Conservation (phyloP, 225 moss, liverwort and hornwort species). For the Physcomitrium patens region DNA sequence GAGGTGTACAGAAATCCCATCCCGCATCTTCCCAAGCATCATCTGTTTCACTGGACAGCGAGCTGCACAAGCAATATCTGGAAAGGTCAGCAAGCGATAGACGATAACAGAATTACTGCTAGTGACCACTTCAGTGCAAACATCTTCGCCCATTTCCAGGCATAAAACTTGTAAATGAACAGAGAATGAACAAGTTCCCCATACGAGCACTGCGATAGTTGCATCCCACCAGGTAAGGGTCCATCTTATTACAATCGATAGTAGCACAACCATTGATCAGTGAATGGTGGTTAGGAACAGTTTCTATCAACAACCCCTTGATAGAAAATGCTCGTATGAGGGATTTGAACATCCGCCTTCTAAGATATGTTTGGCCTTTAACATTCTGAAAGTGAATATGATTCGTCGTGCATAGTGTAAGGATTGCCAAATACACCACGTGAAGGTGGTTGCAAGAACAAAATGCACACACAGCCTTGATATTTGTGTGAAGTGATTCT, state of each 20-base stretch:
- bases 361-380: no score
- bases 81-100: slow-evolving; percentile 16
- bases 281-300: no score
- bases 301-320: no score
- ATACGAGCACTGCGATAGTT: no score
- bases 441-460: slow-evolving; percentile 2
- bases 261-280: no score
- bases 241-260: no score
- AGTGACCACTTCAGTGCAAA: slow-evolving; percentile 1
- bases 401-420: no score
- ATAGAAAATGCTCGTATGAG: no score
- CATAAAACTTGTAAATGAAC: neutral
- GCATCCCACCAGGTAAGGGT: no score
- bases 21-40: slow-evolving; percentile 75
- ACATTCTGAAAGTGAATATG: no score
- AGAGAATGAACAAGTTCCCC: no score
- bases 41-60: slow-evolving; percentile 86
- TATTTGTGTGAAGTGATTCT: neutral
- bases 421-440: slow-evolving; percentile 1
- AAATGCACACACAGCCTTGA: neutral
- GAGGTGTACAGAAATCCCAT: slow-evolving; percentile 65
- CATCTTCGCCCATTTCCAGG: slow-evolving; percentile 1
- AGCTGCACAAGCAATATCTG: slow-evolving; percentile 39
- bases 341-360: no score
- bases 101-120: neutral